Base-by-base conservation (phyloP, 78 protist species). In the Pelomyxa schiedti region DNA sequence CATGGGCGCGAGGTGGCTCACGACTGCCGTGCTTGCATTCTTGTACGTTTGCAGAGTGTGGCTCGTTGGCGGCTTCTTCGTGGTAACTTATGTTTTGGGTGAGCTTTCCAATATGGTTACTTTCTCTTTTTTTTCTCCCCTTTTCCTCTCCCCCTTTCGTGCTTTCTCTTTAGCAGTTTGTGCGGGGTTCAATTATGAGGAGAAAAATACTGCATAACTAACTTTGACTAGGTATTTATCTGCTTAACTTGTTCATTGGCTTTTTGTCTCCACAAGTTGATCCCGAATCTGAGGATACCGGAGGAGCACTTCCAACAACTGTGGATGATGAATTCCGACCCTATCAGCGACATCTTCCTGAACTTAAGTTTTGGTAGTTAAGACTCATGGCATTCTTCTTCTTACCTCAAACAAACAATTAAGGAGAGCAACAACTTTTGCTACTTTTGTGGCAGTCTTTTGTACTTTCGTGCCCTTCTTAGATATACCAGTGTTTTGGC, bases 401-500 rank as follows among this genome's bases (percentile, higher is more conserved):
- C n/a, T 1, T 37, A 24, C 38, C 38, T 28, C 28, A n/a, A 0
- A 0, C n/a, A n/a, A n/a, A n/a, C n/a, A n/a, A n/a, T 69, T 4
- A 72, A 88, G 93, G 93, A 82, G 69, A 8, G 7, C 63, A 3
- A 39, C 65, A 40, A 41, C 78, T n/a, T 68, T 67, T 35, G 95
- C 93, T 0, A n/a, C 84, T 0, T 24, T 78, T 4, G 39, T 89
- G 38, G 40, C 88, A 3, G 9, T 88, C 24, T n/a, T 80, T 16
- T 38, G 74, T 32, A 88, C 95, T 3, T 77, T 83, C 47, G 36
- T 83, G 40, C 35, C 76, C 66, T 22, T 88, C 71, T 74, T 92
- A 37, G 88, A 94, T 83, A 76, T 94, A 3, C 98, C 98, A 36
- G 96, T 93, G 6, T 94, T 83, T 80, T 94, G 98, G 98, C 98